Evolutionary conservation across 129 eudicot species (phyloP), one percentile per base, ranked within the genome.

Genomic region (Chrysanthemum makinoi): DNA sequence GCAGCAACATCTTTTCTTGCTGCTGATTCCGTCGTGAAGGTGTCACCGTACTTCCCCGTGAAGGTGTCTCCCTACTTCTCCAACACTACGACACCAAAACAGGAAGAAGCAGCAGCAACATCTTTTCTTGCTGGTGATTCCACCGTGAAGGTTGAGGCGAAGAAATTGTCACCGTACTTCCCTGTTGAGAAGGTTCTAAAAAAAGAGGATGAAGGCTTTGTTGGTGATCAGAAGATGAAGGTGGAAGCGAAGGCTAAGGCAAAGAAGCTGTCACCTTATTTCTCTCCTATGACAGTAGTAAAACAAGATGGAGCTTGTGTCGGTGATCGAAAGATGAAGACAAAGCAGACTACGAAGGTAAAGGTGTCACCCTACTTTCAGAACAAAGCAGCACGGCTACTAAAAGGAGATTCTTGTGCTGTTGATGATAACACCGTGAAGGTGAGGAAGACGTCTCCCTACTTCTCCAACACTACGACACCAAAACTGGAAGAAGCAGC

Each of bases 351-450:
- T 2, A 48, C 7, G 15, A 43, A 39, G 35, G 75, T 72, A 20
- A 68, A 68, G 17, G 18, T 68, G 62, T 72, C 75, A 10, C 66
- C 57, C 2, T 71, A 56, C 75, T 43, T 70, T 44, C 64, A 35
- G 28, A 30, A 20, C 20, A 20, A 20, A 20, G 20, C 20, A 20
- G 20, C 20, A 20, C 20, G 20, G 20, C 20, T 19, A 18, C 28
- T 12, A 19, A 47, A 66, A 46, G 18, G 4, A 65, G 35, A 65
- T 17, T 50, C 54, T 50, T 15, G 1, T 2, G 13, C 11, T 10
- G 64, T 6, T 58, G 44, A 16, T n/a, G 33, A 58, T 22, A 10
- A 17, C 5, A 4, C 30, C 30, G 30, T 26, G 30, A 22, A 59
- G 13, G 5, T n/a, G 13, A 8, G 54, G 54, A 50, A 15, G 5